Base-by-base conservation (phyloP, 768 basidiomycete species). In the Naganishia vaughanmartiniae region DNA sequence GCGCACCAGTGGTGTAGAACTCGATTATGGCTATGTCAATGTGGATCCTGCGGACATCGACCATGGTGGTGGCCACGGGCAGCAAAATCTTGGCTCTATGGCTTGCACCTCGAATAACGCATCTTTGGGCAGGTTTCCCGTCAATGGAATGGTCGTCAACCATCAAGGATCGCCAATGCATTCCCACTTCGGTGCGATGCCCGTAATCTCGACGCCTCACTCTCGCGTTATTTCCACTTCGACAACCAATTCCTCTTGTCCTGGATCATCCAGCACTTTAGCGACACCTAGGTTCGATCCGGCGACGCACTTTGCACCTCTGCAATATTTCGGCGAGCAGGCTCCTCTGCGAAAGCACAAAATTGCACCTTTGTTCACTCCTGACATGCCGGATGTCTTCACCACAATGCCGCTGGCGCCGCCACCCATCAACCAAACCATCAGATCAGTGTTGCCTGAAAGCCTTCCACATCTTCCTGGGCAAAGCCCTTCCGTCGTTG, bases 221-320 rank as follows among this genome's bases (percentile, higher is more conserved):
- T 26, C 39, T 24, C 36, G 60, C 12, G 60, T 63, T 7, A 45
- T 63, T 30, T 42, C 36, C n/a, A 63, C 39, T n/a, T 63, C 60
- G 2, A 63, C 60, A 5, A 42, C 60, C 9, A 42, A 36, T 45
- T 63, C 60, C 15, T 63, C 60, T 6, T 63, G 60, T 34, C 60
- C 60, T n/a, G 60, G 60, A n/a, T 45, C 60, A 14, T 28, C 34
- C 42, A 63, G 60, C 42, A 63, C 60, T n/a, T 26, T 63, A 19
- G 39, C 60, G 3, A 63, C 60, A 42, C 60, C 60, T 11, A 34
- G 39, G 7, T 63, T 63, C 42, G 60, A 63, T 63, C 60, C 60
- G 4, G 39, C 60, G 6, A 45, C 39, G 2, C 60, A 63, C 24
- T 45, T 45, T 45, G 39, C 60, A 7, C 60, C 60, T 26, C 24